Evolutionary conservation across 2,329 filamentous ascomycete species (phyloP).

Genomic region (Xylariales sp.): DNA sequence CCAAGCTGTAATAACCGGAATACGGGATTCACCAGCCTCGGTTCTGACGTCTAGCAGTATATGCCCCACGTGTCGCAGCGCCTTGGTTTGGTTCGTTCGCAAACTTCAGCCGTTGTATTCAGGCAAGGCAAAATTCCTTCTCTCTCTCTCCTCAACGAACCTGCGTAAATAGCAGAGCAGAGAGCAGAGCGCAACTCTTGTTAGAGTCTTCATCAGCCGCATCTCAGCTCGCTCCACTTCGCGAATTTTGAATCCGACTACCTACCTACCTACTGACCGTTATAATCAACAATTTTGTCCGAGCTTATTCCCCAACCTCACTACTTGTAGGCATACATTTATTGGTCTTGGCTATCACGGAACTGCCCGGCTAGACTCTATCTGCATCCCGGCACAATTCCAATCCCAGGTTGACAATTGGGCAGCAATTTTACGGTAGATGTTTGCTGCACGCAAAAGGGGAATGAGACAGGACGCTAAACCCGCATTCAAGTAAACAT

Average conservation of each 20-base stretch:
- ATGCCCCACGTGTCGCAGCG: constrained; percentile 31
- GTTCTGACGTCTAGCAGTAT: background rate
- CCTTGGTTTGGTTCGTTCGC: constrained; percentile 24
- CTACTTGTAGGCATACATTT: background rate
- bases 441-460: background rate
- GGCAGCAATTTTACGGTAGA: no score
- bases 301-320: constrained; percentile 15
- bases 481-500: background rate
- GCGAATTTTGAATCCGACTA: background rate
- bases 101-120: constrained; percentile 21
- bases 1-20: background rate
- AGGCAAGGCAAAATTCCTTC: constrained; percentile 23
- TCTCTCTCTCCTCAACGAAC: background rate
- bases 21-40: constrained; percentile 12
- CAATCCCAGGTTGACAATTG: background rate
- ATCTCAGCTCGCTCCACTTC: constrained; percentile 23
- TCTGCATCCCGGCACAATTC: background rate
- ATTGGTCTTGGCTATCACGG: background rate
- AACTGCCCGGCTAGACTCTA: background rate
- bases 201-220: constrained; percentile 19
- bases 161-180: background rate
- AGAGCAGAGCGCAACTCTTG: background rate
- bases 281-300: constrained; percentile 9
- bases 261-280: background rate
- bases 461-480: background rate